Base-by-base conservation (phyloP, 75 land plant genomes). In the Ceratopteris richardii region DNA sequence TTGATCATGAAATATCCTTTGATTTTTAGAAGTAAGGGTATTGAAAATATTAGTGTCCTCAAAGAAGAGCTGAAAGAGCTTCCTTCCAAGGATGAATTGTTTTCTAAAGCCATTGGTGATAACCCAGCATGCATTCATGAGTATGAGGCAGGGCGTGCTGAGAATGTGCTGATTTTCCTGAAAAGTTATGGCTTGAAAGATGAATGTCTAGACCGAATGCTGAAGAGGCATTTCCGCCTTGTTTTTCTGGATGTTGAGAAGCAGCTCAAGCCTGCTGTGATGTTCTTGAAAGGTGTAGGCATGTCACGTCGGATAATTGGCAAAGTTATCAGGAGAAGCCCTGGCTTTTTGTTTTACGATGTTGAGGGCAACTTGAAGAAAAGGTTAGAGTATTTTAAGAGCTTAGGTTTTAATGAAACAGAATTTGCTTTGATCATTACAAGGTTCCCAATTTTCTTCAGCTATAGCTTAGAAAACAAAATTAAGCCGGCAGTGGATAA, bases 341-440 rank as follows among this genome's bases (percentile, higher is more conserved):
- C 54, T 23, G 23, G 54, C 4, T 26, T 52, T 23, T 24, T 52
- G 54, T 52, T 52, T 23, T 26, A 22, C 29, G 25, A 28, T 52
- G 2, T 52, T 11, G 28, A 52, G 25, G 54, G 5, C 2, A 26
- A 52, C 23, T 12, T 52, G 23, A 52, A 12, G 29, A 6, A 1
- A 22, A 52, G 28, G 28, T 52, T 52, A 23, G 54, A 52, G 1
- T 52, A 52, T 14, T 52, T 52, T 14, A 52, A 52, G 23, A 52
- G 54, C 25, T 52, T 52, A 14, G 54, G 54, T 2, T 3, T 52
- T 9, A 52, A 14, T 14, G 54, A 52, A 5, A 3, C 54, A 23
- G 54, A 52, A 6, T 23, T 52, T 13, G 54, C 54, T 13, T 24
- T 3, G 23, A 26, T 52, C 3, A 24, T 52, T 26, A 1, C 28